Percentiles rank a stretch among this genome's conserved stretches.
phyloP scores from a whole-genome alignment of 1,284 basidiomycete species.

The Apiotrichum akiyoshidainum region DNA sequence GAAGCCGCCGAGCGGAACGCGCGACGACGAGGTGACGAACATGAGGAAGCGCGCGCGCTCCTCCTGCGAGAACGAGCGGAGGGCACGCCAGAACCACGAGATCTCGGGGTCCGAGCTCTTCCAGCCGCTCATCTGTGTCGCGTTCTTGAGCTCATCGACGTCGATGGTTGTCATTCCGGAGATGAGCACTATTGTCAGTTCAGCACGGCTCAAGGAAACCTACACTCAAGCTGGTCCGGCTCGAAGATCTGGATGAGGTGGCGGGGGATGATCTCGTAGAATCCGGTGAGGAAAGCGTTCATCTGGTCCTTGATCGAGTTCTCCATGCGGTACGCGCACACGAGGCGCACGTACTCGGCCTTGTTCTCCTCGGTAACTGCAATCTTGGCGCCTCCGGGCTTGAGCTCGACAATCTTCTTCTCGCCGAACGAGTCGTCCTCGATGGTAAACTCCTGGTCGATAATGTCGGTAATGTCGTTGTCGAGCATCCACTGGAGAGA shows the following conservation, averaged over 20 bases:
- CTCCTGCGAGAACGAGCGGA: conserved; percentile 95
- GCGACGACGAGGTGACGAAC: conserved; percentile 89
- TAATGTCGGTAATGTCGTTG: conserved; percentile 50
- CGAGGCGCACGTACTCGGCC: conserved; percentile 89
- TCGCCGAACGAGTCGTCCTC: conserved; percentile 72
- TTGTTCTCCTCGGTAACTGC: conserved; percentile 94
- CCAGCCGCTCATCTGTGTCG: conserved; percentile 54
- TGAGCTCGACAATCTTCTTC: conserved; percentile 78
- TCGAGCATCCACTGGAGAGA: conserved; percentile 53
- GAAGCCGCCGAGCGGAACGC: conserved; percentile 92
- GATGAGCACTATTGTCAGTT: conserved; percentile 63
- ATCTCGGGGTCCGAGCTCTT: conserved; percentile 77
- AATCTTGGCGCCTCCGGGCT: conserved; percentile 73
- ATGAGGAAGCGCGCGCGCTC: conserved; percentile 93
- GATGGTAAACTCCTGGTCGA: conserved; percentile 52
- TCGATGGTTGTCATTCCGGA: conserved; percentile 98
- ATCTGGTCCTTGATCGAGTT: conserved; percentile 97
- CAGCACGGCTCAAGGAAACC: conserved; percentile 37
- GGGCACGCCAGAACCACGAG: conserved; percentile 98
- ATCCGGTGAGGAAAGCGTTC: conserved; percentile 82
- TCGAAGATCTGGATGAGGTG: conserved; percentile 68
- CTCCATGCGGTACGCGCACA: conserved; percentile 75
- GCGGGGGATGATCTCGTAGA: conserved; percentile 68
- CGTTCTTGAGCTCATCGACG: conserved; percentile 95
- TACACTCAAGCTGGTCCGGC: conserved; percentile 87